A percentile compares a stretch with the other conserved stretches of the same genome.
These are phyloP conservation scores for Phanerochaete sordida DNA, from an alignment of 768 basidiomycete genomes.

Conservation along the genomic window DNA sequence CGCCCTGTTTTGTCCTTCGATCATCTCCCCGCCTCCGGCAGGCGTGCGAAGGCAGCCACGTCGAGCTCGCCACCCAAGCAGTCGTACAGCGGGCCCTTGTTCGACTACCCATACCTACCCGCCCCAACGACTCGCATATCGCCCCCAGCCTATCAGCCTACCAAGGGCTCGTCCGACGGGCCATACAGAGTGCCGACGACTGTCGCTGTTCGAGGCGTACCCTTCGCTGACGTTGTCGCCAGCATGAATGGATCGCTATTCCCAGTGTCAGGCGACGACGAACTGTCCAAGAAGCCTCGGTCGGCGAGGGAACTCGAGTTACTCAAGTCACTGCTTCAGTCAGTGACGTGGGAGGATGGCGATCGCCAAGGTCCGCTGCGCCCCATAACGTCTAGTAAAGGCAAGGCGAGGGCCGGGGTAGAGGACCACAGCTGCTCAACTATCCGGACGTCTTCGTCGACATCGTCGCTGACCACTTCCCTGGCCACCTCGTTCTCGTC, in stretches of 20 bases:
- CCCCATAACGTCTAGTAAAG: neutral
- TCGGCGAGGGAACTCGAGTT: conserved; percentile 2
- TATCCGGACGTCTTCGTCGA: neutral
- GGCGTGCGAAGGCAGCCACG: conserved; percentile 1
- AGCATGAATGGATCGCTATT: conserved; percentile 62
- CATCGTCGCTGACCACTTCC: conserved; percentile 3
- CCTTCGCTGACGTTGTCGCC: conserved; percentile 53
- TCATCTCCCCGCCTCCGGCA: conserved; percentile 15
- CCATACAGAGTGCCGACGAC: conserved; percentile 26
- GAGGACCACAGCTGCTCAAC: neutral
- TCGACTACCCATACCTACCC: conserved; percentile 32
- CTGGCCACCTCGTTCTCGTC: conserved; percentile 23
- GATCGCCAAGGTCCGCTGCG: neutral
- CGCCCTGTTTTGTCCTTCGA: conserved; percentile 25
- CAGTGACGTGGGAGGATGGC: conserved; percentile 1
- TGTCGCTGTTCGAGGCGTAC: conserved; percentile 32
- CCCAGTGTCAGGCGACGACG: conserved; percentile 37
- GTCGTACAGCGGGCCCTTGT: conserved; percentile 20
- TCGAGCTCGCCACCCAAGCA: conserved; percentile 1
- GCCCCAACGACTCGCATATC: conserved; percentile 20
- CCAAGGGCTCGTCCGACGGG: conserved; percentile 21
- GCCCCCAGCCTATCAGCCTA: conserved; percentile 12
- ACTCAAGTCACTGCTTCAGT: conserved; percentile 8
- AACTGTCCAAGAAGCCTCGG: conserved; percentile 24
- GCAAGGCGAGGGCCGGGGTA: conserved; percentile 2